Evolutionary conservation across 805 yeast species (phyloP), one percentile per base, ranked within the genome.

Genomic region (Sungouiozyma ichnusensis): DNA sequence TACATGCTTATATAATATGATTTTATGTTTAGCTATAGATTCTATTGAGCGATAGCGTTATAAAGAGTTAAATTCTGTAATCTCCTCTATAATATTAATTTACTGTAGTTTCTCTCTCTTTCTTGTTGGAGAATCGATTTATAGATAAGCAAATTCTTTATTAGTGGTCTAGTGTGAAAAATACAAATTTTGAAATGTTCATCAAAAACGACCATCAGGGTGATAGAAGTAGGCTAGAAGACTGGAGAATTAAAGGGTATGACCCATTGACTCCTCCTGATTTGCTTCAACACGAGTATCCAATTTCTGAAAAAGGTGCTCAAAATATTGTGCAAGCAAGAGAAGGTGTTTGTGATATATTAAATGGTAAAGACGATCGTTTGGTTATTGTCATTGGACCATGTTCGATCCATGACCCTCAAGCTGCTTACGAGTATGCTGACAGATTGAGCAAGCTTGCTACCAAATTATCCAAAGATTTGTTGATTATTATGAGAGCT

Each of bases 221-320:
- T 42, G 95, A 87, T 66, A 76, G 94, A 61, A 59, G 75, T 47
- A 75, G 90, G 48, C 60, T 80, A 57, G 86, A 81, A 64, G 86
- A 81, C 59, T 78, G 81, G 79, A 72, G 85, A 67, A 79, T 83
- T 53, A 69, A 75, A 35, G 97, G 97, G 34, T 90, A 90, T 73
- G 90, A 87, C 58, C 97, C 97, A 17, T 72, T 90, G 48, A 82
- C 94, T n/a, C 85, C 97, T 11, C 97, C 98, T 20, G 95, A 85
- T 58, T 72, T 88, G 44, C 74, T 90, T 34, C 96, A 88, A 66
- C 84, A 81, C 51, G 95, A 90, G 63, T 72, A 72, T 60, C 90
- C 85, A 35, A 74, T 86, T 37, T 69, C 81, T 31, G 73, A 70
- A 40, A 64, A 65, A 38, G 75, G 82, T 41, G 74, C 75, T 51